Base-by-base conservation (phyloP, 208 protist species). In the Acanthamoeba lenticulata region DNA sequence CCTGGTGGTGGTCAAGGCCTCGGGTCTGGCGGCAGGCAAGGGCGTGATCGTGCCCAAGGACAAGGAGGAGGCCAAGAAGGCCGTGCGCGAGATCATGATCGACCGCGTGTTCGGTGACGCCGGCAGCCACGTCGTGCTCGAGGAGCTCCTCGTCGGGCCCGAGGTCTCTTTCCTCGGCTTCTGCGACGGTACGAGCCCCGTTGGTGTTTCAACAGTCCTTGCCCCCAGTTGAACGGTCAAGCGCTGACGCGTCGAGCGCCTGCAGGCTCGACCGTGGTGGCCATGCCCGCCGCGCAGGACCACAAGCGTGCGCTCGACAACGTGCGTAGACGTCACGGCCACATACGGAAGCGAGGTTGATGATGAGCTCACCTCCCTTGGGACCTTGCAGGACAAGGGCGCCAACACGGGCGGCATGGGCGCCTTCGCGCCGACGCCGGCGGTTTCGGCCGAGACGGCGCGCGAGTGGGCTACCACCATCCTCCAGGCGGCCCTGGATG, bases 341-440 rank as follows among this genome's bases (percentile, higher is more conserved):
- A 52, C 45, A 5, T 52, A 52, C 45, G 15, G 15, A 19, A 52
- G 21, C 52, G 13, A n/a, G 2, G 52, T 60, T 55, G 52, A 60
- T 0, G 21, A 1, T n/a, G 52, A 1, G 77, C 29, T 77, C 17
- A 5, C 5, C 38, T 93, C 38, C 94, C 2, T 94, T 15, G 0
- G 11, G 40, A 2, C 15, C n/a, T 57, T 36, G 49, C 34, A 42
- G 34, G 94, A 96, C 42, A 69, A 96, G 49, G 97, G 97, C 19
- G 93, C 92, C 24, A 98, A 98, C 81, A 98, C 97, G 13, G 97
- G 97, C 34, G 96, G 97, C 67, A 98, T 98, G 97, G 97, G 97
- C 72, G 97, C 97, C 0, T 98, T 97, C 57, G 92, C 94, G 4
- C 96, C 96, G 19, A 91, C 95, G 9, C 96, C 96, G 36, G 94